Percentiles rank a stretch among this genome's conserved stretches.
Evolutionary conservation across 2,329 filamentous ascomycete genomes (phyloP).

Genomic region (Myriosclerotinia scirpicola): DNA sequence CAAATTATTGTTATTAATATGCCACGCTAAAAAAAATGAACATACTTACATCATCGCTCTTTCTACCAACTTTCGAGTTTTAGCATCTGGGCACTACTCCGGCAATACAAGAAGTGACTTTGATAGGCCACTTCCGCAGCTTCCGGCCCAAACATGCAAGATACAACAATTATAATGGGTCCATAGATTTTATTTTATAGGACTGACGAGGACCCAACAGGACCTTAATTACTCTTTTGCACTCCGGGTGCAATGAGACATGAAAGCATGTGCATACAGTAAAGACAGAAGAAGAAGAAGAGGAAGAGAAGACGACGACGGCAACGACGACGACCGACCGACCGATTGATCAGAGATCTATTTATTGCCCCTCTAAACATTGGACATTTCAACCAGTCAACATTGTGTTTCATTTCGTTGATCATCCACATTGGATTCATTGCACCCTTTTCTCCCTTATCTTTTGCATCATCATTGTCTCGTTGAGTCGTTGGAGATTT

Average conservation of each 20-base stretch:
- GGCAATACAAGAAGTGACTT: neutral
- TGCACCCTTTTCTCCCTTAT: neutral
- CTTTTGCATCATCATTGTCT: neutral
- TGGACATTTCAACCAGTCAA: neutral
- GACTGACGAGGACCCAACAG: too few species aligned
- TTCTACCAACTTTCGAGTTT: neutral
- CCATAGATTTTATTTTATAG: neutral
- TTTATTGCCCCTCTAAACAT: neutral
- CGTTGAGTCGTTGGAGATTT: neutral
- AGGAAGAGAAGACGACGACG: neutral
- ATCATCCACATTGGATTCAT: neutral
- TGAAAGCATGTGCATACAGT: neutral
- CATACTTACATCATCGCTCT: neutral
- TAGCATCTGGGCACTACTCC: neutral
- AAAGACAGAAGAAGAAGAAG: neutral
- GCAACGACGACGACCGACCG: too few species aligned
- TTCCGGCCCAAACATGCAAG: constrained; percentile 6
- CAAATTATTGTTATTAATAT: neutral
- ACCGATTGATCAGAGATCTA: neutral
- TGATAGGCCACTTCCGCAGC: constrained; percentile 10
- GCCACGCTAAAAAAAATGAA: neutral
- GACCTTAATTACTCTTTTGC: neutral
- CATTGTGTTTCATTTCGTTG: neutral
- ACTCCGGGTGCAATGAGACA: neutral
- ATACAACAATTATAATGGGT: neutral